These are phyloP conservation scores for Ilyonectria mors-panacis DNA, from an alignment of 2,329 filamentous ascomycete species.

Conservation along the genomic window DNA sequence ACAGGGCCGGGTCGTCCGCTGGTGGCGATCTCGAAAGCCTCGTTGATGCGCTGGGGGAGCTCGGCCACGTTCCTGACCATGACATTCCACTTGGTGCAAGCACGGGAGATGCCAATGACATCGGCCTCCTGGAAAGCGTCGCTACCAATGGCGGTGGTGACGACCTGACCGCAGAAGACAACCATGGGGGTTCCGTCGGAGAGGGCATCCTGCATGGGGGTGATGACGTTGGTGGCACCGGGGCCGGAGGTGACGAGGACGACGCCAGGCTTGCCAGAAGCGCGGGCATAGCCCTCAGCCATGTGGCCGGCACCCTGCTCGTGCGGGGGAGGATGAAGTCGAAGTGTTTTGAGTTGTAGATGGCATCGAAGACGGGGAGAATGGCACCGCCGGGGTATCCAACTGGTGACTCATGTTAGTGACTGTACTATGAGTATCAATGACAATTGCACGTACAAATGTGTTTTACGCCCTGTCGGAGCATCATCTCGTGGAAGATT, in stretches of 20 bases:
- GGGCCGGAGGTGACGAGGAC: slow-evolving; percentile 97
- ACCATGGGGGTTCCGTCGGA: slow-evolving; percentile 97
- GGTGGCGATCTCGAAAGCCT: slow-evolving; percentile 98
- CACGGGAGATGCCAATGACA: slow-evolving; percentile 91
- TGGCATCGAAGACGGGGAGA: slow-evolving; percentile 97
- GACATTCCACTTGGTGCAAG: slow-evolving; percentile 99
- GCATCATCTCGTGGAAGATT: slow-evolving; percentile 99
- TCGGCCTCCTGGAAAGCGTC: slow-evolving; percentile 99
- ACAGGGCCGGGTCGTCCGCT: slow-evolving; percentile 95
- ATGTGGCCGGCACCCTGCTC: slow-evolving; percentile 99
- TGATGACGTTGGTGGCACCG: slow-evolving; percentile 96
- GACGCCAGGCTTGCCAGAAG: slow-evolving; percentile 93
- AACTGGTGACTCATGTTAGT: slow-evolving; percentile 63
- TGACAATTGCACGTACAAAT: slow-evolving; percentile 78
- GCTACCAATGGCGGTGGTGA: slow-evolving; percentile 90
- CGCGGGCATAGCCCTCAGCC: slow-evolving; percentile 96
- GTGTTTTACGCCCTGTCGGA: slow-evolving; percentile 91
- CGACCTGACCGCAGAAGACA: slow-evolving; percentile 95
- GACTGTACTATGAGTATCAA: slow-evolving; percentile 7
- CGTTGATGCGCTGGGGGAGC: slow-evolving; percentile 93
- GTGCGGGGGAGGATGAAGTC: slow-evolving; percentile 96
- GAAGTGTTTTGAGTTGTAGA: slow-evolving; percentile 98
- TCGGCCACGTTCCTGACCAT: slow-evolving; percentile 98
- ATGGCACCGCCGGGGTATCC: slow-evolving; percentile 97
- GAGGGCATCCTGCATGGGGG: slow-evolving; percentile 95